A percentile compares a stretch with the other conserved stretches of the same genome.
These are phyloP conservation scores for Hydnomerulius pinastri DNA, from an alignment of 768 basidiomycete genomes.

Conservation along the genomic window DNA sequence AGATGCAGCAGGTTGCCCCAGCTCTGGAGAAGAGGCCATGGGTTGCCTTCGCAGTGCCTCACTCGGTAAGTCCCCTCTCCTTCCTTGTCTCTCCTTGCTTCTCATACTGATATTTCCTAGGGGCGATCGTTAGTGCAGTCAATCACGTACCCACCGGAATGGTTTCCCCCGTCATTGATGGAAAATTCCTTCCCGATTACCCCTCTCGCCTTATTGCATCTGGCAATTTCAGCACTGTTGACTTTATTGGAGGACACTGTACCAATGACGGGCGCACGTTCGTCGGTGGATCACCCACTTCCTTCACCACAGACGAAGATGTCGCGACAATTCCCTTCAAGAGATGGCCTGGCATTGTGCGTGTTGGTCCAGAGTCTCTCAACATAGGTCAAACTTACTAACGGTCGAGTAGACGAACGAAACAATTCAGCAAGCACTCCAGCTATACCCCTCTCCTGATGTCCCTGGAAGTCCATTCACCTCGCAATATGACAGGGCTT, in stretches of 20 bases:
- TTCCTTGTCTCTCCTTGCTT: too few species aligned
- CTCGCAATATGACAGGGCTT: too few species aligned
- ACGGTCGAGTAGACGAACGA: too few species aligned
- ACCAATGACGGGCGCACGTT: slow-evolving; percentile 41
- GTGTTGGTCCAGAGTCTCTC: too few species aligned
- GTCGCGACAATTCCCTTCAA: neutral
- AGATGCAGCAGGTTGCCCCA: slow-evolving; percentile 29
- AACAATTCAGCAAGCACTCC: too few species aligned
- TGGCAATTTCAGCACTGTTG: slow-evolving; percentile 36
- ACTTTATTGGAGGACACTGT: slow-evolving; percentile 43
- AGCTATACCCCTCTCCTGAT: too few species aligned
- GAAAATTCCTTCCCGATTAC: slow-evolving; percentile 35
- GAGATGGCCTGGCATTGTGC: neutral
- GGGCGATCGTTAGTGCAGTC: slow-evolving; percentile 40
- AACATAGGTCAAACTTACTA: too few species aligned
- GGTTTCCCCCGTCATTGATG: slow-evolving; percentile 34
- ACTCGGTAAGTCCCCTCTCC: too few species aligned
- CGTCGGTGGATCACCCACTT: neutral
- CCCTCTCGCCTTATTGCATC: slow-evolving; percentile 37
- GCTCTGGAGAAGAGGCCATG: slow-evolving; percentile 30
- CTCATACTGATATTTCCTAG: too few species aligned
- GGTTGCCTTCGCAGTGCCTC: slow-evolving; percentile 40
- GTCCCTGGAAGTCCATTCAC: too few species aligned
- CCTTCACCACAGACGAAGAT: neutral
- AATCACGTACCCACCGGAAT: slow-evolving; percentile 36